Percentiles rank a stretch among this genome's conserved stretches.
Conservation (phyloP, 1,284 basidiomycete species). For the Cryptococcus wingfieldii region DNA sequence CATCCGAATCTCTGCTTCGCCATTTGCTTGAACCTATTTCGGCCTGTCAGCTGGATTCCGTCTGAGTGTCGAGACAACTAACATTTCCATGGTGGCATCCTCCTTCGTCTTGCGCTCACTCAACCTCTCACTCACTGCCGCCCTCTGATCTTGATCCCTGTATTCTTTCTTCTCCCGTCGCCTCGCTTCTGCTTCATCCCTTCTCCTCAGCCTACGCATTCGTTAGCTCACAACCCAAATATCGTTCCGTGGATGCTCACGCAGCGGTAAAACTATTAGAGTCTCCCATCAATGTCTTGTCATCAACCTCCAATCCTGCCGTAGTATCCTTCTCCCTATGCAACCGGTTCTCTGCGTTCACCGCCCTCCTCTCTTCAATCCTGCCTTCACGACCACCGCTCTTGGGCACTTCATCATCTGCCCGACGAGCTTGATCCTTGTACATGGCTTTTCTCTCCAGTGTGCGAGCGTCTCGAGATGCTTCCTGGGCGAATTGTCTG, state of each 20-base stretch:
- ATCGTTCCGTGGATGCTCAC: slow-evolving; percentile 22
- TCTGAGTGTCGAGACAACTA: slow-evolving; percentile 8
- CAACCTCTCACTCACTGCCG: slow-evolving; percentile 39
- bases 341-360: slow-evolving; percentile 42
- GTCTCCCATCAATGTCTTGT: slow-evolving; percentile 43
- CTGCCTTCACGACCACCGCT: slow-evolving; percentile 42
- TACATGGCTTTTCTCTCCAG: slow-evolving; percentile 26
- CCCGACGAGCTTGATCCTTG: slow-evolving; percentile 23
- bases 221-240: not conserved
- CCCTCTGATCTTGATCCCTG: slow-evolving; percentile 27
- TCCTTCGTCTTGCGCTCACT: slow-evolving; percentile 42
- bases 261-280: slow-evolving; percentile 41
- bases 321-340: slow-evolving; percentile 41
- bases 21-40: slow-evolving; percentile 37
- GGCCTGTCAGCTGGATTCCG: not conserved
- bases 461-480: slow-evolving; percentile 19
- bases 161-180: slow-evolving; percentile 34
- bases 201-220: not conserved
- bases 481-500: slow-evolving; percentile 41
- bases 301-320: slow-evolving; percentile 44
- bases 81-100: slow-evolving; percentile 47
- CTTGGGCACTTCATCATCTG: slow-evolving; percentile 43
- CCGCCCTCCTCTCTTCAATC: slow-evolving; percentile 43
- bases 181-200: slow-evolving; percentile 32
- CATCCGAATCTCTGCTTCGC: slow-evolving; percentile 40